These are phyloP conservation scores for Candida chilensis DNA, from an alignment of 805 yeast species.

Conservation along the genomic window DNA sequence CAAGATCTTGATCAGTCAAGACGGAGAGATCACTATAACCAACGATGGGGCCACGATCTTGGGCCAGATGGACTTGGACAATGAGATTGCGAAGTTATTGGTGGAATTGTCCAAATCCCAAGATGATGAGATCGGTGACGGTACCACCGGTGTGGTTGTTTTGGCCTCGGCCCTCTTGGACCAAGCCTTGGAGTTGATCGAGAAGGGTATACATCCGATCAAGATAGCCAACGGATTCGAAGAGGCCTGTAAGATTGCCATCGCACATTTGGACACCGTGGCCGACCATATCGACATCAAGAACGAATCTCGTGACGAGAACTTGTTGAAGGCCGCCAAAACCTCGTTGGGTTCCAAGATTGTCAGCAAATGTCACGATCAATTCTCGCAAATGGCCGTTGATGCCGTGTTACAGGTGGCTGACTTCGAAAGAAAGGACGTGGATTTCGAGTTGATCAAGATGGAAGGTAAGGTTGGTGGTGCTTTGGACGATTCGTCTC, in stretches of 20 bases:
- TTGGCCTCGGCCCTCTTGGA: conserved; percentile 90
- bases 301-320: conserved; percentile 37
- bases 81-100: conserved; percentile 89
- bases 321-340: conserved; percentile 82
- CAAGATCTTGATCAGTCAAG: conserved; percentile 89
- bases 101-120: conserved; percentile 92
- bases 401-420: conserved; percentile 92
- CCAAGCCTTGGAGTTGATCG: conserved; percentile 90
- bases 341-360: conserved; percentile 94
- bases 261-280: conserved; percentile 60
- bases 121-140: conserved; percentile 98
- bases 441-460: conserved; percentile 92
- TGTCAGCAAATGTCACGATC: conserved; percentile 88
- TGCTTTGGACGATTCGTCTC: conserved; percentile 71
- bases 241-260: conserved; percentile 91
- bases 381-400: conserved; percentile 94
- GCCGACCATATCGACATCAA: conserved; percentile 57
- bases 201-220: conserved; percentile 95
- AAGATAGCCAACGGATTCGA: conserved; percentile 96
- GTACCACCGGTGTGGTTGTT: conserved; percentile 98
- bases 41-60: conserved; percentile 98
- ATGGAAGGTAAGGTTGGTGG: conserved; percentile 97
- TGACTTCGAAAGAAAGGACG: conserved; percentile 86
- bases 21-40: conserved; percentile 96
- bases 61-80: conserved; percentile 91